A percentile compares a stretch with the other conserved stretches of the same genome.
These are phyloP conservation scores for Coemansia sp. DNA, from an alignment of 192 early-diverging fungal genomes.

Conservation along the genomic window DNA sequence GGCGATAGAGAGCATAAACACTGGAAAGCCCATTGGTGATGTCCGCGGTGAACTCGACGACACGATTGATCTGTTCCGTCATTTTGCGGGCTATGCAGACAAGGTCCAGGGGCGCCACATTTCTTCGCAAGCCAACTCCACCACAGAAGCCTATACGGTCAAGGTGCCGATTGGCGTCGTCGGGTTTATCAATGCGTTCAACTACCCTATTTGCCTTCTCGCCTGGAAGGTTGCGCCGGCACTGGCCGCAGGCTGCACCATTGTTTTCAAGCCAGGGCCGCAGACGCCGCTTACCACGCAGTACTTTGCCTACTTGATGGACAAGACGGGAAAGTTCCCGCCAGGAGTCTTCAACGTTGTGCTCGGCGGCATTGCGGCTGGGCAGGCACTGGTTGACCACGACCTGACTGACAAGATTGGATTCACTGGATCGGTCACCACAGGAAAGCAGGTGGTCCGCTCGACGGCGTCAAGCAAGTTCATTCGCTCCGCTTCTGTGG, in stretches of 20 bases:
- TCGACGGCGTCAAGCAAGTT: slow-evolving; percentile 48
- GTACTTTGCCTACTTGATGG: slow-evolving; percentile 56
- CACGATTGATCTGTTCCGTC: slow-evolving; percentile 52
- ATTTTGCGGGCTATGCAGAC: slow-evolving; percentile 56
- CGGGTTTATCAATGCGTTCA: slow-evolving; percentile 62
- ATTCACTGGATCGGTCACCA: slow-evolving; percentile 60
- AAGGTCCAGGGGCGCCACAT: slow-evolving; percentile 55
- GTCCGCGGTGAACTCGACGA: slow-evolving; percentile 56
- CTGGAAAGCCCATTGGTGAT: slow-evolving; percentile 59
- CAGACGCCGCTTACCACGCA: slow-evolving; percentile 63
- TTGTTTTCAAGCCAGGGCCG: slow-evolving; percentile 62
- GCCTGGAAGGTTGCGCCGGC: slow-evolving; percentile 58
- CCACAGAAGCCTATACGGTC: slow-evolving; percentile 46
- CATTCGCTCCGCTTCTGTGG: slow-evolving; percentile 55
- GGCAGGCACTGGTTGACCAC: slow-evolving; percentile 54
- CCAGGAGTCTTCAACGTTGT: slow-evolving; percentile 59
- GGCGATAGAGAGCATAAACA: slow-evolving; percentile 55
- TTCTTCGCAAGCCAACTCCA: slow-evolving; percentile 36
- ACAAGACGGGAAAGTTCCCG: slow-evolving; percentile 50
- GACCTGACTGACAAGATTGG: slow-evolving; percentile 56
- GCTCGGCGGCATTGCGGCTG: slow-evolving; percentile 54
- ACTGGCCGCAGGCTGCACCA: slow-evolving; percentile 52
- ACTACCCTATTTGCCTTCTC: slow-evolving; percentile 63
- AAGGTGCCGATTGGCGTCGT: slow-evolving; percentile 58
- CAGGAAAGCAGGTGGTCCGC: slow-evolving; percentile 58